Base-by-base conservation (phyloP, 2,329 filamentous ascomycete species). In the Metarhizium robertsii region DNA sequence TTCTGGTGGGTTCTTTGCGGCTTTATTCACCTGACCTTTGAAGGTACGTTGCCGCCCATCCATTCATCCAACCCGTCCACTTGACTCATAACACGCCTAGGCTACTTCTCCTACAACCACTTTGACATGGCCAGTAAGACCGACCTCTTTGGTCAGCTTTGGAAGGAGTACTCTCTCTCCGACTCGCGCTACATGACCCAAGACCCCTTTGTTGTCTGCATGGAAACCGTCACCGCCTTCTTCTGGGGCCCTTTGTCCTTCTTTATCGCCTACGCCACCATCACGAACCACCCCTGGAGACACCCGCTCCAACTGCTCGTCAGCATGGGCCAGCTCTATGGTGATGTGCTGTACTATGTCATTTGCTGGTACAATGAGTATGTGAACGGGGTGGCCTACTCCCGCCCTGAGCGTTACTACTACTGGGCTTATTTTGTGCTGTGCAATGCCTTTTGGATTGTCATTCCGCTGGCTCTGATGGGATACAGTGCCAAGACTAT, bases 1-100 rank as follows among this genome's bases (percentile, higher is more conserved):
- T 70, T 90, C 70, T 92, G 89, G 89, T 92, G 92, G 68, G 78
- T 86, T 25, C 75, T 92, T 14, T 88, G 86, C 78, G 80, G 73
- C 67, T 79, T 61, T 58, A 75, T 75, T 57, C 73, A 75, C 58
- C 53, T 73, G 25, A 68, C 73, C 60, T 71, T 77, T 43, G 74
- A 78, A 62, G 72, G 69, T 70, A 59, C 30, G 42, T 55, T n/a
- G 13, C 1, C 30, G 18, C 4, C 14, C 40, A 14, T n/a, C n/a
- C 34, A n/a, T 43, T 42, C n/a, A n/a, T 32, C 36, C 25, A 13
- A 18, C 25, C 16, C n/a, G 36, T 46, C 55, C 18, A 32, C 42
- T 8, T 36, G 42, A 30, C 6, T 1, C 11, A 34, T 11, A 3
- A 11, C 32, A 11, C 32, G 1, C 18, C 10, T 10, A 77, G 75